Evolutionary conservation across 306 rosid genomes (phyloP).

Genomic region (Trifolium repens): DNA sequence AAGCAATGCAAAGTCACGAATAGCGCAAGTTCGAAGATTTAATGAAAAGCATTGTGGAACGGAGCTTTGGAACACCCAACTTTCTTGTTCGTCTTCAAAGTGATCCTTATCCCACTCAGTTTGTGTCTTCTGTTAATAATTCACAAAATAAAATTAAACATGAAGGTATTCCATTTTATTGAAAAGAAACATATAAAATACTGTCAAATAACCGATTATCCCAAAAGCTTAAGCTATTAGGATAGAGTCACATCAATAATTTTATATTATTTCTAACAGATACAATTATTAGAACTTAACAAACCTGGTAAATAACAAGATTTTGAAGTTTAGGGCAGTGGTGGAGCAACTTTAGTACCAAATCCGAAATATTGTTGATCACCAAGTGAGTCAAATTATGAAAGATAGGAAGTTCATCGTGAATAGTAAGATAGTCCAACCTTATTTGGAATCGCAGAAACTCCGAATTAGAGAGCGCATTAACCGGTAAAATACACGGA

Average conservation of each 20-base stretch:
- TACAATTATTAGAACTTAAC: background rate
- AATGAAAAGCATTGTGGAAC: slow-evolving; percentile 23
- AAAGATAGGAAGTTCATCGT: background rate
- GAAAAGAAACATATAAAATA: background rate
- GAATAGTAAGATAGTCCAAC: background rate
- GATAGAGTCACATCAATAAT: too few species aligned
- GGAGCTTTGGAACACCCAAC: background rate
- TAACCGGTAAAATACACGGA: too few species aligned
- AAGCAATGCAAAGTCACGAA: background rate
- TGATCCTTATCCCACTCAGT: background rate
- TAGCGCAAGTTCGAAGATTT: background rate
- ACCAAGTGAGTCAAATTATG: background rate
- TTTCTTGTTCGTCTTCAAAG: background rate
- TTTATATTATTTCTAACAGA: too few species aligned
- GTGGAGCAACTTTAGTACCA: background rate
- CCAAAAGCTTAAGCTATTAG: too few species aligned
- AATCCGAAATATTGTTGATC: background rate
- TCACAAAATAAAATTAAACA: background rate
- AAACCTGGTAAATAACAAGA: background rate
- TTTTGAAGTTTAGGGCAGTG: background rate
- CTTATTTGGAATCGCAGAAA: background rate
- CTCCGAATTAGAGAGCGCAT: background rate
- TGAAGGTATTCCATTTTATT: too few species aligned
- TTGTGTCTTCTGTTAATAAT: background rate
- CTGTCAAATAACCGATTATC: too few species aligned